Base-by-base conservation (phyloP, 768 basidiomycete genomes). In the Rickenella mellea region DNA sequence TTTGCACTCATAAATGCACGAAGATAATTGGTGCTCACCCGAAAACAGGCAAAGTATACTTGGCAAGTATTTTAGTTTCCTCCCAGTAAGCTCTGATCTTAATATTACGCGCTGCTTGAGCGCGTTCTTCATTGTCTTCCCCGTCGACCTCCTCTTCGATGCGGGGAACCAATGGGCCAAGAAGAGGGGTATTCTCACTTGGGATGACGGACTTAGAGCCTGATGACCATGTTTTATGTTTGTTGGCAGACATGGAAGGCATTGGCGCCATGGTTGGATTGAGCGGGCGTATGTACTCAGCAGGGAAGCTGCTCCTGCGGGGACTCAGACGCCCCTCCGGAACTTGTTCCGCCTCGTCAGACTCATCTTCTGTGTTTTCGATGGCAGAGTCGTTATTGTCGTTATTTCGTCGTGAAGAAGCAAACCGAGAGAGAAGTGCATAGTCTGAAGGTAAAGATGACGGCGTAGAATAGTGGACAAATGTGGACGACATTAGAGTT, bases 41-140 rank as follows among this genome's bases (percentile, higher is more conserved):
- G 46, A 81, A 79, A 26, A 88, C 75, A 4, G 85, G 85, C 14
- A 83, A 54, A 3, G 83, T 73, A 56, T 83, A 90, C 55, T 68
- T 68, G 2, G 67, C 43, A 14, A 88, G 66, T 29, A 80, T 74
- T 2, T 58, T 52, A 0, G 78, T 53, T 51, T 90, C 86, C 43
- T 85, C 75, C 53, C 67, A 67, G 15, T 36, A 36, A 6, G 19
- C 24, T 17, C 24, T 22, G 4, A 36, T 12, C 44, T 76, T 69
- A 52, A 69, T 54, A 24, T 58, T 63, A 3, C 61, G 32, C 25
- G 52, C 45, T 6, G n/a, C 40, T n/a, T 58, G 58, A 11, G 52
- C 33, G 12, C 33, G 33, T 5, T 58, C 50, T 24, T 62, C 60
- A 14, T 51, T 46, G 20, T 59, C 55, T 36, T 66, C 53, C 10